Base-by-base conservation (phyloP, 1,284 basidiomycete species). In the Earliella scabrosa region DNA sequence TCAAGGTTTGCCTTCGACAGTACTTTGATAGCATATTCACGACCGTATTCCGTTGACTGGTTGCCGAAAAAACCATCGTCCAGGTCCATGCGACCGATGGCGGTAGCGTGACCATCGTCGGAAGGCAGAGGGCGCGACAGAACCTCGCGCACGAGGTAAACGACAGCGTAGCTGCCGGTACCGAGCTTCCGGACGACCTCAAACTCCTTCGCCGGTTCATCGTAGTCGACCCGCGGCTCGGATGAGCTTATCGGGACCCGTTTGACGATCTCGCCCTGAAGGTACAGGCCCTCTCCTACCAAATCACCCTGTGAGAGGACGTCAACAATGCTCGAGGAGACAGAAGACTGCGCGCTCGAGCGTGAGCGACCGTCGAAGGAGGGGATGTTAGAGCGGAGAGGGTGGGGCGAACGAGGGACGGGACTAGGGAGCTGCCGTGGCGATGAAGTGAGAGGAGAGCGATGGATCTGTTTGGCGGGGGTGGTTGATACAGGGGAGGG, bases 11-110 rank as follows among this genome's bases (percentile, higher is more conserved):
- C 90, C 74, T 97, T 98, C 71, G 92, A 95, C 56, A 99, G 80
- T 73, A 95, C 94, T 80, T 99, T 99, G 76, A 99, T 86, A 18
- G 97, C 96, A 71, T 92, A 99, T 71, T 98, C 88, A 56, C 90
- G 82, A 27, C 92, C 93, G 65, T 95, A 93, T 43, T 78, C 75
- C 36, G 79, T 76, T 35, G 77, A 72, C 41, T 70, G 63, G 48
- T 66, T 70, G 60, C 73, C 71, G 61, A 65, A 64, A 46, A 70
- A 67, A 45, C 66, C 71, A 58, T 81, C 79, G 65, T 87, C 84
- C 27, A 87, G 66, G 59, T 89, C 83, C 71, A 88, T 81, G 52
- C 75, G 69, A 64, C 85, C 86, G 50, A 78, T 76, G 21, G 71
- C 67, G 66, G 83, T 84, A 39, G 80, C 82, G 64, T 90, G 85